Evolutionary conservation across 2,329 filamentous ascomycete species (phyloP), one percentile per base, ranked within the genome.

Genomic region (Chrysosporium queenslandicum): DNA sequence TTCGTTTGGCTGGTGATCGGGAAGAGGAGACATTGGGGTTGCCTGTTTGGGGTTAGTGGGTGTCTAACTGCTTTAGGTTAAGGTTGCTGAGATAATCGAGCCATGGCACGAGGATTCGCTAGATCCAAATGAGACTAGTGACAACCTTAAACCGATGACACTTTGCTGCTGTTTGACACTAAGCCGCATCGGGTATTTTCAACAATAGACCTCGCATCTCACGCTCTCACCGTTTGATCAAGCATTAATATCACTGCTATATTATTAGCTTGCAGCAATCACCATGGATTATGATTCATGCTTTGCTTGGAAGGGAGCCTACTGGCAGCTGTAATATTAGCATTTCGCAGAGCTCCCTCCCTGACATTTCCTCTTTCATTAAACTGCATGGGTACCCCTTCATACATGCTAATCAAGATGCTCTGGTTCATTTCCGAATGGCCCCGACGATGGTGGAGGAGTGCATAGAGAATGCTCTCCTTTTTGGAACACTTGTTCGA

Each of bases 301-400:
- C 49, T 51, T 39, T 37, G 25, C 14, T 6, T 32, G 14, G 29
- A 18, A 25, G 6, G 14, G 40, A 37, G 12, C 32, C 40, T 11
- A 7, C 48, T 43, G 18, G 12, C 40, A 27, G 40, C 25, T 16
- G 9, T 20, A 50, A 43, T 5, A 43, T 50, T 50, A 39, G 39
- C 39, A 50, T 36, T 43, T 36, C 39, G 23, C 40, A 43, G 29
- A 25, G 29, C 40, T 36, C 37, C 20, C 39, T 51, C n/a, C n/a
- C 47, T 51, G 40, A 51, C 39, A 43, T 20, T 51, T 43, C 30
- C 39, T 14, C 16, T 43, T 34, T 45, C 49, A 51, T 51, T 51
- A 51, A 32, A 21, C 50, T 20, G 43, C 50, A 52, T 52, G 50
- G 50, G 50, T 52, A 52, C 43, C 50, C 50, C 50, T 52, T 47